phyloP scores from a whole-genome alignment of 2,329 filamentous ascomycete genomes.

The Westerdykella sp. region DNA sequence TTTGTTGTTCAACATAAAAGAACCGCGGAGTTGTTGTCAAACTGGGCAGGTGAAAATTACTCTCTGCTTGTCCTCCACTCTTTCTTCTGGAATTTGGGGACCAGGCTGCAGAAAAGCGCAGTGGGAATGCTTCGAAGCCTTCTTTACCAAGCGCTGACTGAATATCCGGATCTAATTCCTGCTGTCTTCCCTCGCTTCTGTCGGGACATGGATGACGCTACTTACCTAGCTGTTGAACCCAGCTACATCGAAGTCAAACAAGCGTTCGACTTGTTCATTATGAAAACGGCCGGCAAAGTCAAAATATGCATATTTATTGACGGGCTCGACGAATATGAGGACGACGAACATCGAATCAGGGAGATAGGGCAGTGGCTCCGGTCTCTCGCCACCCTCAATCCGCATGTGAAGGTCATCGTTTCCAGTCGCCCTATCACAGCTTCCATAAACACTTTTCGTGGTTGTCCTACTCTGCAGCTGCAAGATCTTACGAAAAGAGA shows the following conservation, averaged over 20 bases:
- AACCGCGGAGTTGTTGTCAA: constrained; percentile 9
- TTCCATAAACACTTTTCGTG: constrained; percentile 4
- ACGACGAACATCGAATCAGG: constrained; percentile 3
- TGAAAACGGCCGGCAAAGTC: constrained; percentile 2
- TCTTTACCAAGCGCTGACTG: constrained; percentile 11
- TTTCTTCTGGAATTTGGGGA: constrained; percentile 31
- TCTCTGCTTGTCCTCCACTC: constrained; percentile 12
- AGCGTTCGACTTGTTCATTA: constrained; percentile 4
- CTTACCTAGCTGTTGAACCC: not conserved
- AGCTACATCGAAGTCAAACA: constrained; percentile 2
- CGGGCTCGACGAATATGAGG: constrained; percentile 16
- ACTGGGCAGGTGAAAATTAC: constrained; percentile 10
- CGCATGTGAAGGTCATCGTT: constrained; percentile 9
- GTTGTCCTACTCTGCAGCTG: constrained; percentile 6
- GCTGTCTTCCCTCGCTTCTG: constrained; percentile 7
- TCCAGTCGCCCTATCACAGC: constrained; percentile 14
- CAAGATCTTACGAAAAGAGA: constrained; percentile 9
- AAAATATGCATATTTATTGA: constrained; percentile 14
- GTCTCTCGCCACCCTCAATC: not conserved
- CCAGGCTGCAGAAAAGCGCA: constrained; percentile 15
- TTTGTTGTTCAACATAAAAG: constrained; percentile 13
- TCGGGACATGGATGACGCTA: not conserved
- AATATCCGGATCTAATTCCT: constrained; percentile 5
- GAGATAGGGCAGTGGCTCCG: constrained; percentile 5
- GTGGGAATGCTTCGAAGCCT: constrained; percentile 22